phyloP scores from a whole-genome alignment of 257 asterid genomes.

The Petunia axillaris region DNA sequence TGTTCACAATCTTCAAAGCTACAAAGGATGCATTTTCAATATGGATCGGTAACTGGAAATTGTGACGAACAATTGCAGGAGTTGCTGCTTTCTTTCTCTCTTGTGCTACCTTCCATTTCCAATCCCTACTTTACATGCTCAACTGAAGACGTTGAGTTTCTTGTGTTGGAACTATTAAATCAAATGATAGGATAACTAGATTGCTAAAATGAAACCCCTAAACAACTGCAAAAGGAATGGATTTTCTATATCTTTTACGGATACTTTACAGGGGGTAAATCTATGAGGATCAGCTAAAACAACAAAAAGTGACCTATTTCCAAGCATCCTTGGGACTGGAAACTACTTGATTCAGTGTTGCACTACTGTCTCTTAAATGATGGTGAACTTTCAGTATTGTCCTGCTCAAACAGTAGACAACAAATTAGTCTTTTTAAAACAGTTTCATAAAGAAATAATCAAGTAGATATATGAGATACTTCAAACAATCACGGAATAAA shows the following conservation, averaged over 20 bases:
- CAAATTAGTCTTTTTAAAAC: background rate
- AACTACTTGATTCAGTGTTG: slow-evolving; percentile 45
- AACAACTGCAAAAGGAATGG: background rate
- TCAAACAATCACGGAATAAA: background rate
- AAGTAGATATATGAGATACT: background rate
- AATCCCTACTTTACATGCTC: no score
- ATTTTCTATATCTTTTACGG: background rate
- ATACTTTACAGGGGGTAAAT: background rate
- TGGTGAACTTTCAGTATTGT: slow-evolving; percentile 40
- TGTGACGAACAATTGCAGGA: no score
- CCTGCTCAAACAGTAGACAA: slow-evolving; percentile 38
- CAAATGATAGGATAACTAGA: background rate
- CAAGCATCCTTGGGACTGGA: slow-evolving; percentile 58
- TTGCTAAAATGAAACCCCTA: background rate
- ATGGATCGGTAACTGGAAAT: no score
- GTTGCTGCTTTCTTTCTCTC: background rate
- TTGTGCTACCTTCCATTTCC: no score
- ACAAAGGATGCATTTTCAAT: no score
- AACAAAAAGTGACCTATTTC: slow-evolving; percentile 71
- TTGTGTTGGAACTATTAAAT: background rate
- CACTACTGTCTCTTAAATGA: slow-evolving; percentile 46
- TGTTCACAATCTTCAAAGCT: no score
- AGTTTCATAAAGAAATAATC: background rate
- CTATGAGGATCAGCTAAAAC: background rate
- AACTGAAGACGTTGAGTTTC: no score